phyloP scores from a whole-genome alignment of 148 eudicot species.

The Heliamphora exappendiculata region DNA sequence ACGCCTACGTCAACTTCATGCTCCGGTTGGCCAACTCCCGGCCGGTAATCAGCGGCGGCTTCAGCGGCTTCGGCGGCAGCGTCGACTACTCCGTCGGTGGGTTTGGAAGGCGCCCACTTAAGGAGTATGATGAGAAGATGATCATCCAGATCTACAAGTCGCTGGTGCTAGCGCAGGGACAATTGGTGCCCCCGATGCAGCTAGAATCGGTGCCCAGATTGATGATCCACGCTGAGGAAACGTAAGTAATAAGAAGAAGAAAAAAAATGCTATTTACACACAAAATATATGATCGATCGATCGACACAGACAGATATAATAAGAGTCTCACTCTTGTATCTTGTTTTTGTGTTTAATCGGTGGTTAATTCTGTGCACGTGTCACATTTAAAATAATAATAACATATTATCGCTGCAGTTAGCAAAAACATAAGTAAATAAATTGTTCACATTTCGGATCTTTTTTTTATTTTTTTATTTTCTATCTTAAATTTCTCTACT shows the following conservation, averaged over 20 bases:
- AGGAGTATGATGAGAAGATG: constrained; percentile 87
- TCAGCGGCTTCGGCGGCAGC: constrained; percentile 25
- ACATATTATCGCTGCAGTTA: too few species aligned
- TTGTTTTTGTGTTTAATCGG: too few species aligned
- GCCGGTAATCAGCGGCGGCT: constrained; percentile 18
- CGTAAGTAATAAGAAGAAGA: background rate
- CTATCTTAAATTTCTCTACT: too few species aligned
- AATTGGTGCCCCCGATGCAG: constrained; percentile 29
- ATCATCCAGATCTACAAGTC: constrained; percentile 68
- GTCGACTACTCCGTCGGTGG: constrained; percentile 16
- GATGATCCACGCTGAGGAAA: background rate
- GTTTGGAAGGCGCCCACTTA: constrained; percentile 29
- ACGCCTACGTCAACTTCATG: constrained; percentile 78
- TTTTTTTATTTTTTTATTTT: too few species aligned
- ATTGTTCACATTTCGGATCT: too few species aligned
- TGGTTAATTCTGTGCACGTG: too few species aligned
- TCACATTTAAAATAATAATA: too few species aligned
- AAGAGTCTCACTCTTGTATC: too few species aligned
- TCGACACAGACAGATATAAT: too few species aligned
- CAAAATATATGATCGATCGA: too few species aligned
- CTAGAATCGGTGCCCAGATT: constrained; percentile 9
- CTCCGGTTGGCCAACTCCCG: constrained; percentile 37
- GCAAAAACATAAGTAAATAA: too few species aligned
- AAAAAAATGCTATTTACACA: too few species aligned
- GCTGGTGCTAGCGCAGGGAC: constrained; percentile 51